Evolutionary conservation across 108 stramenopile species (phyloP), one percentile per base, ranked within the genome.

Genomic region (Schizochytrium sp.): DNA sequence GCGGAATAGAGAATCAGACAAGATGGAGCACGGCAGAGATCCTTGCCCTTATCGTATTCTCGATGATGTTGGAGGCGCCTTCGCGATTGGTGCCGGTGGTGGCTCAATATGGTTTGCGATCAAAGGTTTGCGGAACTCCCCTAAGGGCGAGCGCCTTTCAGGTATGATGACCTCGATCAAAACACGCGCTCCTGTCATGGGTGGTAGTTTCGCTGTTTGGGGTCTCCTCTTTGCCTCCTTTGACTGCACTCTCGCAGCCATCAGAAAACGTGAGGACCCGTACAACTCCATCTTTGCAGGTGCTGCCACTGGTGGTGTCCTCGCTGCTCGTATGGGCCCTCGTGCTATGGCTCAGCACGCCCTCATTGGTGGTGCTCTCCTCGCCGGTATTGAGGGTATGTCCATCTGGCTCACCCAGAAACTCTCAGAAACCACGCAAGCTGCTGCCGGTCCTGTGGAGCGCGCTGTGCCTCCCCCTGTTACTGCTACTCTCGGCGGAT

Each of bases 31-130:
- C 64, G 98, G 97, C 88, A 92, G 98, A 57, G 98, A 98, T 72
- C 98, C 98, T 3, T 99, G 98, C 88, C 98, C 98, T 13, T 98
- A 95, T 93, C 96, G 98, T 61, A 98, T 99, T 83, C 91, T 99
- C 44, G 98, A 98, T 87, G 98, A 99, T 92, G 95, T 98, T 2
- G 98, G 98, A 19, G 97, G 97, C 44, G 98, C 98, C 28, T 99
- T 98, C 91, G 93, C 95, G 47, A 96, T 99, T 92, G 98, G 98
- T 53, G 94, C 95, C 61, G 93, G 96, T 72, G 76, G 76, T 40
- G 76, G 76, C 53, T 55, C 76, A 55, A 83, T 83, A 83, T 83
- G 47, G 47, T 55, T 55, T 42, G 76, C 76, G n/a, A n/a, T n/a
- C 76, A 49, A 55, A 53, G 76, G 76, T n/a, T 40, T 49, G 76